These are phyloP conservation scores for Aquilaria malaccensis DNA, from an alignment of 345 rosid genomes.

Conservation along the genomic window DNA sequence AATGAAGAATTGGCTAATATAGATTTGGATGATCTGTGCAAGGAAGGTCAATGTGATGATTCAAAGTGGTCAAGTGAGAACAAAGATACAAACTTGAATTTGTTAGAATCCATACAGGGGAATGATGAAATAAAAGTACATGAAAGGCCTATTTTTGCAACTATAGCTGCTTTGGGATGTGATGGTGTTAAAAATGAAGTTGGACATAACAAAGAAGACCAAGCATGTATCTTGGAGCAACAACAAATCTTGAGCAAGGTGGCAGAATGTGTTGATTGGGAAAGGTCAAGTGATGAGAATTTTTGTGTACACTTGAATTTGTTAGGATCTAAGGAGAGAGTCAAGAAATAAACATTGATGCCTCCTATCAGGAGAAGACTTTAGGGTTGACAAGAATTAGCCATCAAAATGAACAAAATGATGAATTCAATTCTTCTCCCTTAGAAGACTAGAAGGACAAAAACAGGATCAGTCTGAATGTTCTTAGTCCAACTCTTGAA, in stretches of 20 bases:
- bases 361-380: conserved; percentile 1
- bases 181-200: no score
- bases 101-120: no score
- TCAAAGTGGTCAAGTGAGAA: no score
- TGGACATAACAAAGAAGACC: no score
- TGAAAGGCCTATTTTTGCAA: no score
- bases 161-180: no score
- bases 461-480: conserved; percentile 14
- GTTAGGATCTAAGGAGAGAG: conserved; percentile 23
- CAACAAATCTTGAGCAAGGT: no score
- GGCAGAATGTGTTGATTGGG: conserved; percentile 17
- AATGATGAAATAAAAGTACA: no score
- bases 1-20: conserved; percentile 31
- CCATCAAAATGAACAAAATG: not conserved
- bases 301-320: conserved; percentile 19
- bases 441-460: conserved; percentile 13
- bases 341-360: conserved; percentile 12
- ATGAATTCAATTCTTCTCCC: conserved; percentile 21
- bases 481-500: conserved; percentile 32
- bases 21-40: conserved; percentile 38
- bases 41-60: conserved; percentile 14
- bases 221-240: no score
- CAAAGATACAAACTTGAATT: no score
- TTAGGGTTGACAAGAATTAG: no score
- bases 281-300: conserved; percentile 22